Percentiles rank a stretch among this genome's conserved stretches.
Evolutionary conservation across 257 asterid genomes (phyloP).

Genomic region (Dorcoceras hygrometricum): DNA sequence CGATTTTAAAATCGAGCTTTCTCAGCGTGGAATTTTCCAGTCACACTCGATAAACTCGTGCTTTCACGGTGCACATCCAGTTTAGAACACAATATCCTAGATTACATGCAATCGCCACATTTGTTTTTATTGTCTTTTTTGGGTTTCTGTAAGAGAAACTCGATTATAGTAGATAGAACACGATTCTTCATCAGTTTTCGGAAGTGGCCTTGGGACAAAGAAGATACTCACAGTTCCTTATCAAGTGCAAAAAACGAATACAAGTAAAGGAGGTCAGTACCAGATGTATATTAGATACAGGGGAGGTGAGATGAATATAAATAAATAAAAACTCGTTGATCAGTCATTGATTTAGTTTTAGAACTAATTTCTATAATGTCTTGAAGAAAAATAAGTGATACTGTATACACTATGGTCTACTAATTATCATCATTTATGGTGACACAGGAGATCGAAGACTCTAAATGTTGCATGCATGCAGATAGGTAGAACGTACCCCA

Average conservation of each 20-base stretch:
- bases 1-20: conserved; percentile 20
- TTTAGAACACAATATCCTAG: neutral
- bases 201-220: neutral
- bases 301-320: too few relatives aligned
- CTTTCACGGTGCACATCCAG: neutral
- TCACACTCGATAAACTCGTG: conserved; percentile 4
- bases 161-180: neutral
- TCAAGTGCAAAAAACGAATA: too few relatives aligned
- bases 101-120: neutral
- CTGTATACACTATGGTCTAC: too few relatives aligned
- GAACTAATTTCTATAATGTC: neutral
- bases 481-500: neutral
- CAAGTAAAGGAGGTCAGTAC: too few relatives aligned
- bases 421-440: neutral
- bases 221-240: too few relatives aligned
- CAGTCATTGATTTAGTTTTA: too few relatives aligned
- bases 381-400: neutral
- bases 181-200: neutral
- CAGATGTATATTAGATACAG: too few relatives aligned
- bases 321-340: too few relatives aligned
- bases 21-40: neutral
- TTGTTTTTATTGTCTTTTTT: neutral
- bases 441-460: neutral
- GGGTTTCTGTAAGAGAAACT: neutral
- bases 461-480: neutral